phyloP scores from a whole-genome alignment of 495 filamentous ascomycete species.

The Neurospora sp. region DNA sequence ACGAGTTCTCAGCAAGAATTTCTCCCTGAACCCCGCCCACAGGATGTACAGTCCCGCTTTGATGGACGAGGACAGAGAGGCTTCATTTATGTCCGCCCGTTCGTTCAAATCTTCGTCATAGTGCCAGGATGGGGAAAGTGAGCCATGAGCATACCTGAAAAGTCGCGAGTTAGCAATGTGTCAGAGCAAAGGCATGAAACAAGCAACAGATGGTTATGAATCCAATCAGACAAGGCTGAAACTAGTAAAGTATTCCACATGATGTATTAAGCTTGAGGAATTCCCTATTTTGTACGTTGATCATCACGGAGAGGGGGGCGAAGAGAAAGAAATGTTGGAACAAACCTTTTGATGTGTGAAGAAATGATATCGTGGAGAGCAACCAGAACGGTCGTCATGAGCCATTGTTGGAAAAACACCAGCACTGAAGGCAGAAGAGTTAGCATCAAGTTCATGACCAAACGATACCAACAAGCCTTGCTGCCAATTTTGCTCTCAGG shows the following conservation, averaged over 20 bases:
- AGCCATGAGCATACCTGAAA: constrained; percentile 48
- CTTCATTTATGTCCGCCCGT: constrained; percentile 95
- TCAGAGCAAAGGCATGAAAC: constrained; percentile 18
- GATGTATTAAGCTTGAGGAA: constrained; percentile 90
- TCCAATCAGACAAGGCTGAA: constrained; percentile 97
- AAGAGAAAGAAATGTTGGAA: constrained; percentile 16
- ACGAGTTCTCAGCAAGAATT: constrained; percentile 97
- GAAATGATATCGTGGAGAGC: not conserved
- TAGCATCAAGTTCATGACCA: constrained; percentile 9
- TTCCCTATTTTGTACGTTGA: constrained; percentile 63
- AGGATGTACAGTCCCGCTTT: constrained; percentile 81
- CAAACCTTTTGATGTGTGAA: constrained; percentile 46
- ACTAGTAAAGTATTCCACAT: constrained; percentile 72
- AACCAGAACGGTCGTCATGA: not conserved
- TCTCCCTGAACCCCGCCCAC: constrained; percentile 54
- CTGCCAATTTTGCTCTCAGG: constrained; percentile 42
- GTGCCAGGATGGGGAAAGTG: constrained; percentile 36
- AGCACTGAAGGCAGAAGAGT: constrained; percentile 15
- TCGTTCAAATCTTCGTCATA: constrained; percentile 86
- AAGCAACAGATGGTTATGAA: constrained; percentile 11
- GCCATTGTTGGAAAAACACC: not conserved
- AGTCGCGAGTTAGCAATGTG: constrained; percentile 27
- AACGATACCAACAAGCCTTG: not conserved
- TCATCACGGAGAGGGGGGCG: constrained; percentile 55
- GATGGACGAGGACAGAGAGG: constrained; percentile 48